Conservation (phyloP, 179 eudicot species). For the Sideroxylon spinosum region DNA sequence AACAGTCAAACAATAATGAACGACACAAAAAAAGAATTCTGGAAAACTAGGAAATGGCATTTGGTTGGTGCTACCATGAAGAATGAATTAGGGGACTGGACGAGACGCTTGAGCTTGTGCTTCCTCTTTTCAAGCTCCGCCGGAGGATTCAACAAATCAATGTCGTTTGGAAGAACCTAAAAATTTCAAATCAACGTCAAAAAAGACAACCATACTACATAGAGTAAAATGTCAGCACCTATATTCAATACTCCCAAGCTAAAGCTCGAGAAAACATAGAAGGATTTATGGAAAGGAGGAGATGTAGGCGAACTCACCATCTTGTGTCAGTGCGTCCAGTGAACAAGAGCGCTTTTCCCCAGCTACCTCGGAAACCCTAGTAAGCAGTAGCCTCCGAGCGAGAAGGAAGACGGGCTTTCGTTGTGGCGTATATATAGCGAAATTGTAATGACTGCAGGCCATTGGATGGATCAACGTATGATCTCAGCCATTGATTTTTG, state of each 20-base stretch:
- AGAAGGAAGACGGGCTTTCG: neutral
- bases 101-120: constrained; percentile 50
- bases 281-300: neutral
- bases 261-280: neutral
- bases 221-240: neutral
- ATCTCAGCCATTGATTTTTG: neutral
- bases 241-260: too few species aligned
- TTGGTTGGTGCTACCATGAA: constrained; percentile 17
- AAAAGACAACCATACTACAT: neutral
- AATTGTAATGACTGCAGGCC: neutral
- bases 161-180: constrained; percentile 41
- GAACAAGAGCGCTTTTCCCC: neutral
- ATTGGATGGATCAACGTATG: neutral
- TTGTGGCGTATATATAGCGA: neutral
- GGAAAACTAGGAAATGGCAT: too few species aligned
- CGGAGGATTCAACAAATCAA: constrained; percentile 48
- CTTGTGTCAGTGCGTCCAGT: neutral
- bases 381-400: neutral
- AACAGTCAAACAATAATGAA: too few species aligned
- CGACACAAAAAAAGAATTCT: too few species aligned
- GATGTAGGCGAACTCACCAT: neutral
- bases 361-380: neutral
- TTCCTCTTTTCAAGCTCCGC: constrained; percentile 45
- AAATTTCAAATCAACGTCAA: neutral
- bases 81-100: constrained; percentile 46